Percentiles rank a stretch among this genome's conserved stretches.
These are phyloP conservation scores for Paramecium sexaurelia DNA, from an alignment of 73 alveolate genomes.

Conservation along the genomic window DNA sequence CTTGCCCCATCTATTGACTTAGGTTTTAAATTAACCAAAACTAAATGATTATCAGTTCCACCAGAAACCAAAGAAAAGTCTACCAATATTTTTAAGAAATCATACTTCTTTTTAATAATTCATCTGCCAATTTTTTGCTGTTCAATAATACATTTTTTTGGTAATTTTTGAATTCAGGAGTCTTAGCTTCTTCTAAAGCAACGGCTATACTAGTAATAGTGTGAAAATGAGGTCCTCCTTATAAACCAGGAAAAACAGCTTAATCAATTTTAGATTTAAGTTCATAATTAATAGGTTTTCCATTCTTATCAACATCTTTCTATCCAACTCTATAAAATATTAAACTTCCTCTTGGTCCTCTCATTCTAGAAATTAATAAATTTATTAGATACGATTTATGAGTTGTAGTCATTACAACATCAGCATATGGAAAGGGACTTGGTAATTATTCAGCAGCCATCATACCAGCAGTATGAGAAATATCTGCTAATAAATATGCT, in stretches of 20 bases:
- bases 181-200: conserved; percentile 81
- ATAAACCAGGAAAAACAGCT: conserved; percentile 94
- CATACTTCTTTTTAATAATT: conserved; percentile 80
- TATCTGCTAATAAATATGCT: conserved; percentile 91
- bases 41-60: conserved; percentile 96
- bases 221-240: conserved; percentile 98
- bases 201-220: conserved; percentile 91
- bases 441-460: conserved; percentile 86
- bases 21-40: conserved; percentile 79
- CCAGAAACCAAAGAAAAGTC: conserved; percentile 77
- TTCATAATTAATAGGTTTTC: conserved; percentile 68
- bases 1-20: conserved; percentile 89
- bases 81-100: background rate
- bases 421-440: conserved; percentile 93
- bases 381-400: conserved; percentile 79
- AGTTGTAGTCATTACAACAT: conserved; percentile 96
- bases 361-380: conserved; percentile 60
- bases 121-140: conserved; percentile 82
- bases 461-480: conserved; percentile 96
- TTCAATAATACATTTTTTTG: conserved; percentile 82
- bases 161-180: conserved; percentile 87
- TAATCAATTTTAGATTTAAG: conserved; percentile 73
- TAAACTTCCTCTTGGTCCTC: conserved; percentile 97
- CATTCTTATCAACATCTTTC: conserved; percentile 68
- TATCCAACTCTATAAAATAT: conserved; percentile 84